phyloP scores from a whole-genome alignment of 2,329 filamentous ascomycete species.

The Pestalotiopsis sp. region DNA sequence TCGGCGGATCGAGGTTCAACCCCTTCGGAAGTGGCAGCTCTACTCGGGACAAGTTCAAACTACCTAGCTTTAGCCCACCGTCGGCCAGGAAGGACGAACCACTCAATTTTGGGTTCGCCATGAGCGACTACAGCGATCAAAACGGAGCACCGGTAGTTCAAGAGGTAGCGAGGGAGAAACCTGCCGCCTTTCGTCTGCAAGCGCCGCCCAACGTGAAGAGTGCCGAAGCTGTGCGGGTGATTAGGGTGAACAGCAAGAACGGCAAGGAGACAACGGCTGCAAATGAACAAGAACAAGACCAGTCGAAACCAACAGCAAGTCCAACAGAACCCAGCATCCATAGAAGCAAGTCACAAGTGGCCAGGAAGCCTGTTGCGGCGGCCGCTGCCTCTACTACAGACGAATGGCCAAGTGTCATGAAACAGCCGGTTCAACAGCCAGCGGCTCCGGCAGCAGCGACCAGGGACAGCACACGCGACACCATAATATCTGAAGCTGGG shows the following conservation, averaged over 20 bases:
- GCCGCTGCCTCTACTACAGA: neutral
- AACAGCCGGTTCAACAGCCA: neutral
- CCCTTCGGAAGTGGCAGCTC: conserved; percentile 24
- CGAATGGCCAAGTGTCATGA: neutral
- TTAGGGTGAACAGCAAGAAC: conserved; percentile 29
- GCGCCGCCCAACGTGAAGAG: conserved; percentile 26
- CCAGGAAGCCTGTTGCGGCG: neutral
- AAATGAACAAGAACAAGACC: neutral
- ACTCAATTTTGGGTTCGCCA: conserved; percentile 23
- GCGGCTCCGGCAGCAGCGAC: neutral
- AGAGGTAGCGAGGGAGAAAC: conserved; percentile 21
- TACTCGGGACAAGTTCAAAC: conserved; percentile 28
- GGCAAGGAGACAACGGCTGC: conserved; percentile 1
- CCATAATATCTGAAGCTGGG: neutral
- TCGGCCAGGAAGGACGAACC: conserved; percentile 20
- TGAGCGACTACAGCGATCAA: conserved; percentile 20
- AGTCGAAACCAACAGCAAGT: neutral
- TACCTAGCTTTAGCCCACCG: conserved; percentile 25
- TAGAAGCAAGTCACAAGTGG: neutral
- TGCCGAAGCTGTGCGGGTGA: conserved; percentile 30
- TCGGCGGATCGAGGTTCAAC: conserved; percentile 25
- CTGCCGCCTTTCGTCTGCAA: conserved; percentile 27
- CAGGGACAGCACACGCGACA: neutral
- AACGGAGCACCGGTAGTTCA: neutral
- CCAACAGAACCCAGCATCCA: neutral